Percentiles rank a stretch among this genome's conserved stretches.
These are phyloP conservation scores for Uncinocarpus reesii DNA, from an alignment of 2,329 filamentous ascomycete genomes.

Conservation along the genomic window DNA sequence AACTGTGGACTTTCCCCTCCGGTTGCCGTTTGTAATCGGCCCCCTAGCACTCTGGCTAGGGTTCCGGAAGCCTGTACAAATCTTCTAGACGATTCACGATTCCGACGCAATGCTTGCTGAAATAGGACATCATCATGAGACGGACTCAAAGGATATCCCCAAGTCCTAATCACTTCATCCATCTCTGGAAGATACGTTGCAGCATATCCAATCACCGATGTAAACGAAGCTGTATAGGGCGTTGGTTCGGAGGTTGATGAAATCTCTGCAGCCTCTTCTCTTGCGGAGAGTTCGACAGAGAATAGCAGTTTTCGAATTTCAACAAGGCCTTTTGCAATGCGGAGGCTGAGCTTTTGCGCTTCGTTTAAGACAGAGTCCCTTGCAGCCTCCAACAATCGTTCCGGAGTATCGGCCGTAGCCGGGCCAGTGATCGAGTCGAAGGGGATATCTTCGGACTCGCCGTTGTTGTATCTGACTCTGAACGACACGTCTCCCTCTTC, in stretches of 20 bases:
- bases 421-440: slow-evolving; percentile 31
- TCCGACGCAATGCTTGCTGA: slow-evolving; percentile 47
- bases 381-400: slow-evolving; percentile 30
- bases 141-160: slow-evolving; percentile 52
- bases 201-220: slow-evolving; percentile 35
- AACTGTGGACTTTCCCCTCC: slow-evolving; percentile 31
- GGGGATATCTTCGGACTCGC: slow-evolving; percentile 49
- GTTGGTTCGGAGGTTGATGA: slow-evolving; percentile 23
- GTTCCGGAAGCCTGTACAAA: slow-evolving; percentile 55
- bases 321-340: slow-evolving; percentile 46
- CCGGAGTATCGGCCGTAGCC: slow-evolving; percentile 23
- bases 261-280: slow-evolving; percentile 25
- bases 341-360: slow-evolving; percentile 44
- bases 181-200: slow-evolving; percentile 45
- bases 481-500: slow-evolving; percentile 41
- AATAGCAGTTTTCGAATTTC: slow-evolving; percentile 49
- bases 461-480: slow-evolving; percentile 49
- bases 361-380: slow-evolving; percentile 42
- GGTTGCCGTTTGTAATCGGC: slow-evolving; percentile 39
- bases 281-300: slow-evolving; percentile 34
- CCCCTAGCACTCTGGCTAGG: slow-evolving; percentile 47
- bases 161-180: slow-evolving; percentile 45
- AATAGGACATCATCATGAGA: slow-evolving; percentile 42
- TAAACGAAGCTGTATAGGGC: slow-evolving; percentile 33
- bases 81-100: slow-evolving; percentile 47